phyloP scores from a whole-genome alignment of 1,284 basidiomycete species.

The Veloporphyrellus conicus region DNA sequence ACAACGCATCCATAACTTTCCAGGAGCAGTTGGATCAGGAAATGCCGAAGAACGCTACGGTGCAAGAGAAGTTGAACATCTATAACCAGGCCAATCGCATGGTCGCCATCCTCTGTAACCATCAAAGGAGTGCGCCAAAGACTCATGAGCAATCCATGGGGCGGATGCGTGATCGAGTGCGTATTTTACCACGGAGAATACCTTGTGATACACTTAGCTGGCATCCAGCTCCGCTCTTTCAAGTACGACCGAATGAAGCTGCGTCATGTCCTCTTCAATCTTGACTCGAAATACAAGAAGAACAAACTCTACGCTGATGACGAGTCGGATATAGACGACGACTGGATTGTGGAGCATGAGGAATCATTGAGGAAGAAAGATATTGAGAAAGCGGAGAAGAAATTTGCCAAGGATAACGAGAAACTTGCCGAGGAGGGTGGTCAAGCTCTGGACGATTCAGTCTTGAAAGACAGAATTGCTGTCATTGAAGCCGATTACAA shows the following conservation, averaged over 20 bases:
- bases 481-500: slow-evolving; percentile 77
- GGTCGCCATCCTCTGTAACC: slow-evolving; percentile 96
- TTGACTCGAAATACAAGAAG: slow-evolving; percentile 80
- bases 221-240: slow-evolving; percentile 59
- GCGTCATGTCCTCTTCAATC: slow-evolving; percentile 71
- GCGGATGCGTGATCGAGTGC: slow-evolving; percentile 84
- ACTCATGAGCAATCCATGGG: slow-evolving; percentile 88
- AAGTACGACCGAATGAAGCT: slow-evolving; percentile 95
- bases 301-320: slow-evolving; percentile 73
- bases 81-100: slow-evolving; percentile 95
- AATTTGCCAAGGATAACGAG: slow-evolving; percentile 85
- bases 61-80: slow-evolving; percentile 90
- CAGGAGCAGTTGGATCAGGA: slow-evolving; percentile 80
- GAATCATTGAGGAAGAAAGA: slow-evolving; percentile 75
- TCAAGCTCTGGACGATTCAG: slow-evolving; percentile 54
- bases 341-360: slow-evolving; percentile 84
- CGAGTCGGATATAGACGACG: slow-evolving; percentile 92
- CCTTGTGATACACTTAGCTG: slow-evolving; percentile 7
- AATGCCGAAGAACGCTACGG: slow-evolving; percentile 65
- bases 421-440: slow-evolving; percentile 74
- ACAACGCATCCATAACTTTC: slow-evolving; percentile 94
- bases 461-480: slow-evolving; percentile 62
- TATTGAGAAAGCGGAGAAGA: slow-evolving; percentile 83
- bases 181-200: slow-evolving; percentile 19
- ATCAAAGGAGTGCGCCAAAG: slow-evolving; percentile 91